Conservation (phyloP, 345 rosid genomes). For the Boechera divaricarpa region DNA sequence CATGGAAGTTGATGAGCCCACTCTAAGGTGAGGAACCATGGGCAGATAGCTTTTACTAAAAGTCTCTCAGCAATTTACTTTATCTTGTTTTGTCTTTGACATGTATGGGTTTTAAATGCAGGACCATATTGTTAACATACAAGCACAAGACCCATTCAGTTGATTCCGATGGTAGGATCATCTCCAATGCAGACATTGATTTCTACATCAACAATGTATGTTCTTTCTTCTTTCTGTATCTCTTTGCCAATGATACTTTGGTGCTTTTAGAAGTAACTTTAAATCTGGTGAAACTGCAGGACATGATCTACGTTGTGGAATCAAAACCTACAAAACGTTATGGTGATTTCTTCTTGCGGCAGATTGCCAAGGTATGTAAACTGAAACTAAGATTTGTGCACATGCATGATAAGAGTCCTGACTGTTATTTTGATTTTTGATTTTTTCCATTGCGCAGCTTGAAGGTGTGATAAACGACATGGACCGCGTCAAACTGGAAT, state of each 20-base stretch:
- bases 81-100: background rate
- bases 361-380: slow-evolving; percentile 77
- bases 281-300: slow-evolving; percentile 55
- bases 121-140: slow-evolving; percentile 91
- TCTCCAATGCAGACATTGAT: slow-evolving; percentile 90
- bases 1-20: slow-evolving; percentile 95
- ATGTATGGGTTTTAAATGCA: slow-evolving; percentile 35
- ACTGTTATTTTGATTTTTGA: background rate
- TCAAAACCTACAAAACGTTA: slow-evolving; percentile 74
- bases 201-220: slow-evolving; percentile 89
- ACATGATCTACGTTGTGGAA: slow-evolving; percentile 81
- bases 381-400: background rate
- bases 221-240: background rate
- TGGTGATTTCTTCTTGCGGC: slow-evolving; percentile 93
- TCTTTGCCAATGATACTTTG: background rate
- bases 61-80: background rate
- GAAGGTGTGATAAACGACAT: slow-evolving; percentile 85
- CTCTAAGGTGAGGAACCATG: slow-evolving; percentile 62
- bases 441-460: slow-evolving; percentile 54
- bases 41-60: background rate
- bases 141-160: slow-evolving; percentile 98
- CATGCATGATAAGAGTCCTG: background rate
- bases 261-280: slow-evolving; percentile 15
- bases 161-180: slow-evolving; percentile 76
- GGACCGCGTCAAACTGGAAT: slow-evolving; percentile 83